Evolutionary conservation across 805 yeast genomes (phyloP).

Genomic region (Starmera dryadoides): DNA sequence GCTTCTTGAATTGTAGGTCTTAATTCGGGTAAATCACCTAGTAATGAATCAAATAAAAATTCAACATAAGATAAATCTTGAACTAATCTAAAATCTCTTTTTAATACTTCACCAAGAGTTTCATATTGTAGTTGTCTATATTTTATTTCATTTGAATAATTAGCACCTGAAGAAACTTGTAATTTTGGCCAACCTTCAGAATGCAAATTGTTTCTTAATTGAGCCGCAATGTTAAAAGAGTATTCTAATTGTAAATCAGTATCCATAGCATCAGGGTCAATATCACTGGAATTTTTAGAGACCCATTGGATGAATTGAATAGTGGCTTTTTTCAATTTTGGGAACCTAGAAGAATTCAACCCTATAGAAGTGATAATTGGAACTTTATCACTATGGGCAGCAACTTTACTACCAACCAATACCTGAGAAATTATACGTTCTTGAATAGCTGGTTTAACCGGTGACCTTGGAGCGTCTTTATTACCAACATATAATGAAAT

Average conservation of each 20-base stretch:
- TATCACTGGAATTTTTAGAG: conserved; percentile 23
- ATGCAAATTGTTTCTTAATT: conserved; percentile 44
- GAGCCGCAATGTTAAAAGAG: conserved; percentile 39
- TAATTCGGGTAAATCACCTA: conserved; percentile 55
- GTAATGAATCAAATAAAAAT: conserved; percentile 66
- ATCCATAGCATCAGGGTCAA: conserved; percentile 1
- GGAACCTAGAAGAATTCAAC: conserved; percentile 40
- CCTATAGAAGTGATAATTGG: conserved; percentile 52
- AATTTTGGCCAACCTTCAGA: conserved; percentile 57
- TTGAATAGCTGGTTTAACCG: conserved; percentile 47
- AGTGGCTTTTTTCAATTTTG: conserved; percentile 47
- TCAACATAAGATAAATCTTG: conserved; percentile 45
- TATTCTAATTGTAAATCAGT: conserved; percentile 19
- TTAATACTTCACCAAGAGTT: conserved; percentile 62
- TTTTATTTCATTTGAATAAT: conserved; percentile 24
- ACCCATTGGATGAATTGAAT: conserved; percentile 63
- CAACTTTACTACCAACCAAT: conserved; percentile 44
- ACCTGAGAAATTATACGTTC: conserved; percentile 42
- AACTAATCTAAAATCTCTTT: conserved; percentile 34
- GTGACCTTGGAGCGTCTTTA: conserved; percentile 31
- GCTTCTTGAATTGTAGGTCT: conserved; percentile 67
- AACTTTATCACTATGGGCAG: conserved; percentile 35
- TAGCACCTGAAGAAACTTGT: conserved; percentile 29
- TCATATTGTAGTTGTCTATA: conserved; percentile 69
- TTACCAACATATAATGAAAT: conserved; percentile 47